Base-by-base conservation (phyloP, 768 basidiomycete species). In the Podaxis sp. region DNA sequence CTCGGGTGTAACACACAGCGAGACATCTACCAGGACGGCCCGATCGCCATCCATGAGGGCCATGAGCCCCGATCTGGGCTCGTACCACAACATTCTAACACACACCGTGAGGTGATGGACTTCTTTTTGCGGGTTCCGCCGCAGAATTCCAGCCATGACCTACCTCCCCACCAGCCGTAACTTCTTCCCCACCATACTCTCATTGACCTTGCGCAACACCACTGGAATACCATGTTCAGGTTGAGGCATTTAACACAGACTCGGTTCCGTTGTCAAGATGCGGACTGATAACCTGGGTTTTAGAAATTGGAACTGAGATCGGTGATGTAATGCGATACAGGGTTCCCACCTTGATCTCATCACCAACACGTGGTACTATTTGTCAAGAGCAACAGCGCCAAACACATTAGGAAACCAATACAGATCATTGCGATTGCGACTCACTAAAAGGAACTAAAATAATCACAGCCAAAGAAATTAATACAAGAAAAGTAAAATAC, bases 151-250 rank as follows among this genome's bases (percentile, higher is more conserved):
- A 48, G 23, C 16, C 46, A 37, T 35, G 10, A 68, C 80, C 61
- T 70, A 87, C 87, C 82, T 75, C 65, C 85, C 87, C 25, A 82
- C 82, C 50, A 88, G 71, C 59, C 86, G 77, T 62, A 88, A 64
- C 72, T 88, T 88, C 57, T 72, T 73, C 50, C 82, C 82, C 50
- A 76, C 64, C 37, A 79, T 64, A 14, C 69, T 65, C 18, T 75
- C 69, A 27, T 70, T 68, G 47, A 87, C 69, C 42, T 71, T 74
- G 55, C 73, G 69, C 42, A 87, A 55, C 68, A 70, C 75, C 50
- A 75, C 78, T 21, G 79, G 77, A 47, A 63, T 73, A n/a, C 81
- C 84, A 57, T 69, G 67, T 44, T 82, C 79, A 51, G 81, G 76
- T 63, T 78, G 78, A 47, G 81, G 76, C 83, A 84, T 84, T 32